phyloP scores from a whole-genome alignment of 257 asterid genomes.

The Solanum paucissectum region DNA sequence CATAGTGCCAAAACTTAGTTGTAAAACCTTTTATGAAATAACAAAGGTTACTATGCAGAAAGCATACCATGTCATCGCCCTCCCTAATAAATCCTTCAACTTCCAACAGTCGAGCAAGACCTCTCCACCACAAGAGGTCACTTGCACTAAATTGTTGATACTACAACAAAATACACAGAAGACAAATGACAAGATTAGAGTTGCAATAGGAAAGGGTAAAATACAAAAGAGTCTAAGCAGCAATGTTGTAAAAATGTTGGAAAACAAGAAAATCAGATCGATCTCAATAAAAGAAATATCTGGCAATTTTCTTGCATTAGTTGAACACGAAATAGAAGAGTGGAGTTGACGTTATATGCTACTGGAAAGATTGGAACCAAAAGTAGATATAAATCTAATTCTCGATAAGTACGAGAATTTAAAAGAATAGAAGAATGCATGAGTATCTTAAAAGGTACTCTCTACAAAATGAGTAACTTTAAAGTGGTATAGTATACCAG shows the following conservation, averaged over 20 bases:
- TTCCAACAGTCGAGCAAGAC: slow-evolving; percentile 62
- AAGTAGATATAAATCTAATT: neutral
- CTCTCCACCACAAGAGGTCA: slow-evolving; percentile 72
- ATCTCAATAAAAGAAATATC: neutral
- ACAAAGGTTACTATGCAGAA: neutral
- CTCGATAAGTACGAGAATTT: neutral
- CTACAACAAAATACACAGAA: slow-evolving; percentile 22
- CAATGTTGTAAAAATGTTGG: neutral
- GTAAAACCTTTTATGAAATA: neutral
- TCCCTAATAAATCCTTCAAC: slow-evolving; percentile 52
- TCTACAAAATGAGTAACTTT: neutral
- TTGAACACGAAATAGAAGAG: neutral
- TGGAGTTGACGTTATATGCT: neutral
- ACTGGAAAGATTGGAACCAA: neutral
- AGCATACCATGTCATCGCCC: slow-evolving; percentile 49
- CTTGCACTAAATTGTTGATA: slow-evolving; percentile 36
- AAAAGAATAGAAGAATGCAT: neutral
- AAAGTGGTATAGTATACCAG: neutral
- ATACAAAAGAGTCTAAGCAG: neutral
- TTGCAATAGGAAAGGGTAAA: neutral
- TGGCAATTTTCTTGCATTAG: neutral
- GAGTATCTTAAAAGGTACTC: neutral
- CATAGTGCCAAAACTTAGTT: neutral
- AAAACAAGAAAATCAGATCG: neutral
- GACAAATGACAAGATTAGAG: neutral